These are phyloP conservation scores for Exsudoporus floridanus DNA, from an alignment of 1,284 basidiomycete genomes.

Conservation along the genomic window DNA sequence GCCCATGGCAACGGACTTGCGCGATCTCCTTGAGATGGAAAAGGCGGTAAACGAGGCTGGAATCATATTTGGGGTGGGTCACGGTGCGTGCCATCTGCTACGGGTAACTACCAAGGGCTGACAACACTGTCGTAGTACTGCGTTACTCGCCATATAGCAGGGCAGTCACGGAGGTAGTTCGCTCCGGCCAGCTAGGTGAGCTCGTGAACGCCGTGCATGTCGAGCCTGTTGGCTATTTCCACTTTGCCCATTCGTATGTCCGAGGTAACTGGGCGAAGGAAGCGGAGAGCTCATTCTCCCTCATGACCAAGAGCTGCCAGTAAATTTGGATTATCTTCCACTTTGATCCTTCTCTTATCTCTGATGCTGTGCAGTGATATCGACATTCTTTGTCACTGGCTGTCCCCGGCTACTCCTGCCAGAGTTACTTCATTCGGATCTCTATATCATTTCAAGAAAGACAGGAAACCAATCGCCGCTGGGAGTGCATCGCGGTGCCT, in stretches of 20 bases:
- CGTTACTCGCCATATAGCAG: slow-evolving; percentile 82
- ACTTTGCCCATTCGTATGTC: slow-evolving; percentile 85
- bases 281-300: slow-evolving; percentile 67
- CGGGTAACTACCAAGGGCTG: neutral
- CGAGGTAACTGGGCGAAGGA: slow-evolving; percentile 80
- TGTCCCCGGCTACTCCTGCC: slow-evolving; percentile 60
- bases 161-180: slow-evolving; percentile 68
- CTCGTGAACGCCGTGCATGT: slow-evolving; percentile 78
- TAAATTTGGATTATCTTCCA: slow-evolving; percentile 36
- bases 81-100: slow-evolving; percentile 49
- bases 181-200: slow-evolving; percentile 68
- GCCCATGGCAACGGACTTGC: slow-evolving; percentile 77
- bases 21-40: slow-evolving; percentile 76
- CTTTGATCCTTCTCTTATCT: slow-evolving; percentile 1
- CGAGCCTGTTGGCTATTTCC: slow-evolving; percentile 77
- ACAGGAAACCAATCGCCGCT: slow-evolving; percentile 66
- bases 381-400: slow-evolving; percentile 77
- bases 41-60: slow-evolving; percentile 63
- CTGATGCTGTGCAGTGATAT: slow-evolving; percentile 58
- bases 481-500: slow-evolving; percentile 67
- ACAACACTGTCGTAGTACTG: slow-evolving; percentile 55
- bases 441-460: slow-evolving; percentile 74
- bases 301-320: slow-evolving; percentile 91
- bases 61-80: slow-evolving; percentile 82
- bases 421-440: slow-evolving; percentile 84